Base-by-base conservation (phyloP, 2,329 filamentous ascomycete genomes). In the Penicillium oxalicum region DNA sequence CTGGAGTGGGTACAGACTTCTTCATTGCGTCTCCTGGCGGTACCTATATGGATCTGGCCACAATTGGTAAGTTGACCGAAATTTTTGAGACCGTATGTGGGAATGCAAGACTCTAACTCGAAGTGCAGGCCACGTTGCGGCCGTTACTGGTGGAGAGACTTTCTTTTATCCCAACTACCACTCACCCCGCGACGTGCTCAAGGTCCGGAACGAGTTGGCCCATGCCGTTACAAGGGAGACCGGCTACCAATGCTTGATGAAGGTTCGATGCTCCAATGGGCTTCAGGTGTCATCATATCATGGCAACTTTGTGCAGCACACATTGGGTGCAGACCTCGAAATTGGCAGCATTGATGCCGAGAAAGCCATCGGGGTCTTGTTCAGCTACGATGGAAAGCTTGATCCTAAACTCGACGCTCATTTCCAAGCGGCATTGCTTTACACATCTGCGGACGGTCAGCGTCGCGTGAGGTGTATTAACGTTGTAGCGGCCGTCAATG, bases 151-250 rank as follows among this genome's bases (percentile, higher is more conserved):
- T 49, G 93, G 93, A 54, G 93, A 98, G 68, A 88, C 86, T 0
- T 98, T 91, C 71, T 96, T 95, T 72, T 98, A 95, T 66, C 91
- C 93, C 40, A 98, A 97, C 68, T 98, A 95, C 73, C 84, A 95
- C 50, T 83, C 86, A 6, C 87, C 87, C 6, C 82, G 93, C 34
- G 93, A 98, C 68, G 83, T 85, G 38, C 77, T 88, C 48, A 94
- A 91, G 72, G 73, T 98, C 35, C 86, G 85, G 2, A 80, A 86
- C 41, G 93, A 98, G 72, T 83, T 98, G 55, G 82, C 84, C 57
- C 91, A 96, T 63, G 83, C 88, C 0, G 82, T 96, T 28, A 90
- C 84, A 2, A 80, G 93, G 54, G 91, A 96, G 68, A 95, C 91
- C 40, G 93, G 93, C 24, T 97, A 88, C 74, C 91, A 96, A 70